A percentile compares a stretch with the other conserved stretches of the same genome.
Evolutionary conservation across 2,329 filamentous ascomycete genomes (phyloP).

Genomic region (Monosporascus cannonballus): DNA sequence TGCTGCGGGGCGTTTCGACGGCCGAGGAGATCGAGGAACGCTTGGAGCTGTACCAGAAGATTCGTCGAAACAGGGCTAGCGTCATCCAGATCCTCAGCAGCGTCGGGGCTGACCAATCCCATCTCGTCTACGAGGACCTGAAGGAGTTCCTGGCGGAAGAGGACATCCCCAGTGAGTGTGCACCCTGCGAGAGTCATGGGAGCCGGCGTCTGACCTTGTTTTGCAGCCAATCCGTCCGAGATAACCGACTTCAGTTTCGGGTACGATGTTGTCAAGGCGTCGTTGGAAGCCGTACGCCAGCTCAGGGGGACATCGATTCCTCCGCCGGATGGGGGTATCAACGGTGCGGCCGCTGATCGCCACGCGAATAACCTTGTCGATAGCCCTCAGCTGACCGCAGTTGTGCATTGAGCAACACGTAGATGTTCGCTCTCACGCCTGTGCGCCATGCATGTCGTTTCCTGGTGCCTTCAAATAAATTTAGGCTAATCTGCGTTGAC

Average conservation of each 20-base stretch:
- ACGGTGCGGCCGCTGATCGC: background rate
- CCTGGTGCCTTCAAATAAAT: too few relatives aligned
- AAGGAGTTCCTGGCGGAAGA: background rate
- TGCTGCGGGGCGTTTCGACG: slow-evolving; percentile 16
- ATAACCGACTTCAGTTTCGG: background rate
- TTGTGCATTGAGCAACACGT: background rate
- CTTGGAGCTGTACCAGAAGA: slow-evolving; percentile 17
- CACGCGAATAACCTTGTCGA: background rate
- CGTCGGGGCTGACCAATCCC: slow-evolving; percentile 17
- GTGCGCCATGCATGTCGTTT: too few relatives aligned
- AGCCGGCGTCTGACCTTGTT: background rate
- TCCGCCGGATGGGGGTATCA: background rate
- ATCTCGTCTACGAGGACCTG: slow-evolving; percentile 1
- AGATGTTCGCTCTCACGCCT: too few relatives aligned
- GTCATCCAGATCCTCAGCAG: slow-evolving; percentile 24
- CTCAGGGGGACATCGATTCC: background rate
- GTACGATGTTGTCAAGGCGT: background rate
- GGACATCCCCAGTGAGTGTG: background rate
- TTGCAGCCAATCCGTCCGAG: background rate
- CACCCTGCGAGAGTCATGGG: background rate
- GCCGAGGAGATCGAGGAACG: slow-evolving; percentile 15
- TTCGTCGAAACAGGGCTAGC: slow-evolving; percentile 19
- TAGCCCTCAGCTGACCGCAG: background rate
- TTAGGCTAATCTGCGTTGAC: too few relatives aligned
- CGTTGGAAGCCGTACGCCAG: background rate